A percentile compares a stretch with the other conserved stretches of the same genome.
phyloP scores from a whole-genome alignment of 768 basidiomycete species.

The Rhizopogon roseolus region DNA sequence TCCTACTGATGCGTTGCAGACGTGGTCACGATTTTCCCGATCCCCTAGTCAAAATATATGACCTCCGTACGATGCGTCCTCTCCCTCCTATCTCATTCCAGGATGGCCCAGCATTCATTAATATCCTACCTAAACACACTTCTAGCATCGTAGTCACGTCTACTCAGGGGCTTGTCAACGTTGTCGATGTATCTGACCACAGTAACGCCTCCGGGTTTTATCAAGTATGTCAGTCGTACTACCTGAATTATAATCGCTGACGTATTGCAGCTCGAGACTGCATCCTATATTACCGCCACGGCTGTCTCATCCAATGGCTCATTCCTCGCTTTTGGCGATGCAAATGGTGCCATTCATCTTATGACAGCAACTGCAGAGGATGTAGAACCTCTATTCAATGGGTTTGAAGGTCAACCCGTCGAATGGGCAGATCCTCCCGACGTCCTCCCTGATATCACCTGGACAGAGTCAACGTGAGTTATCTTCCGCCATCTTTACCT shows the following conservation, averaged over 20 bases:
- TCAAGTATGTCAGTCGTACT: slow-evolving; percentile 46
- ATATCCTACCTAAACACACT: slow-evolving; percentile 70
- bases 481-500: neutral
- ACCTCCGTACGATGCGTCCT: slow-evolving; percentile 77
- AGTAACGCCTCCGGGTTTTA: slow-evolving; percentile 69
- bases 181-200: slow-evolving; percentile 75
- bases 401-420: slow-evolving; percentile 79
- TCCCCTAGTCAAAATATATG: slow-evolving; percentile 90
- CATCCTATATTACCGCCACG: slow-evolving; percentile 73
- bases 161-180: slow-evolving; percentile 76
- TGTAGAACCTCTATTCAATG: slow-evolving; percentile 69
- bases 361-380: slow-evolving; percentile 67
- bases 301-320: slow-evolving; percentile 83
- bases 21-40: slow-evolving; percentile 86
- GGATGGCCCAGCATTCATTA: slow-evolving; percentile 81
- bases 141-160: slow-evolving; percentile 75
- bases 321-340: slow-evolving; percentile 92
- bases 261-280: slow-evolving; percentile 52
- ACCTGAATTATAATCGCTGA: neutral
- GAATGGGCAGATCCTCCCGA: slow-evolving; percentile 82
- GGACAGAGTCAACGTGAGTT: slow-evolving; percentile 77
- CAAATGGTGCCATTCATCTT: slow-evolving; percentile 79
- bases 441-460: slow-evolving; percentile 65
- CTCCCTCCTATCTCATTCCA: slow-evolving; percentile 86
- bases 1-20: slow-evolving; percentile 34